phyloP scores from a whole-genome alignment of 306 rosid species.

The Begonia loranthoides region DNA sequence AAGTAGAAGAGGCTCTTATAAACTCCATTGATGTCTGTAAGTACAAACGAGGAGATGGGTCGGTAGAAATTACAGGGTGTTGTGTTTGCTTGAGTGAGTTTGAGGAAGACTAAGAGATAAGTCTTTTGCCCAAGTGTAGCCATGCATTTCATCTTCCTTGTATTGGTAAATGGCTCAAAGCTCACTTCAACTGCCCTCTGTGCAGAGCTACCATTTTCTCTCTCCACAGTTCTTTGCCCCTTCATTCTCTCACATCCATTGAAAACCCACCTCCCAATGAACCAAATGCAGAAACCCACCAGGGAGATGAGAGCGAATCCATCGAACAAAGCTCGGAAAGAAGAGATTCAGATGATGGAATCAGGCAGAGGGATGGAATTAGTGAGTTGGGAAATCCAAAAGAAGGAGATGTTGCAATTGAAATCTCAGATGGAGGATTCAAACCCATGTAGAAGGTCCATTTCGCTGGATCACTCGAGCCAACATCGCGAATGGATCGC shows the following conservation, averaged over 20 bases:
- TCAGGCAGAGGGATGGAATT: too few relatives aligned
- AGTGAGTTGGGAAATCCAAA: too few relatives aligned
- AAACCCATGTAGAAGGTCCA: slow-evolving; percentile 46
- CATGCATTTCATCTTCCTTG: too few relatives aligned
- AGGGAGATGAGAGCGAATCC: too few relatives aligned
- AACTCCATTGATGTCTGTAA: slow-evolving; percentile 47
- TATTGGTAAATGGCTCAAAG: slow-evolving; percentile 87
- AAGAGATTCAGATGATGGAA: too few relatives aligned
- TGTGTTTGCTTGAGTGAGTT: slow-evolving; percentile 83
- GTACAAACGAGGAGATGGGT: slow-evolving; percentile 61
- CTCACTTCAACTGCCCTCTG: slow-evolving; percentile 80
- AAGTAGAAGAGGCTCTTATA: too few relatives aligned
- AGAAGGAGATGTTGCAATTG: slow-evolving; percentile 36
- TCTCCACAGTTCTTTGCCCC: slow-evolving; percentile 16
- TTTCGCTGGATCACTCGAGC: slow-evolving; percentile 65
- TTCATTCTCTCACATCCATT: too few relatives aligned
- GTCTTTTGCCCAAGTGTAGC: slow-evolving; percentile 79
- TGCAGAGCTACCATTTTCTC: slow-evolving; percentile 60
- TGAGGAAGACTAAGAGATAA: slow-evolving; percentile 48
- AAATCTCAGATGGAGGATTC: slow-evolving; percentile 41
- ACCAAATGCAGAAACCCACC: too few relatives aligned
- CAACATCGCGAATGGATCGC: slow-evolving; percentile 25
- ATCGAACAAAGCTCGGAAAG: too few relatives aligned
- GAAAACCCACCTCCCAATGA: too few relatives aligned
- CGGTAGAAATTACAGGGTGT: slow-evolving; percentile 66